Conservation (phyloP, 345 rosid genomes). For the Citrus mangshanensis region DNA sequence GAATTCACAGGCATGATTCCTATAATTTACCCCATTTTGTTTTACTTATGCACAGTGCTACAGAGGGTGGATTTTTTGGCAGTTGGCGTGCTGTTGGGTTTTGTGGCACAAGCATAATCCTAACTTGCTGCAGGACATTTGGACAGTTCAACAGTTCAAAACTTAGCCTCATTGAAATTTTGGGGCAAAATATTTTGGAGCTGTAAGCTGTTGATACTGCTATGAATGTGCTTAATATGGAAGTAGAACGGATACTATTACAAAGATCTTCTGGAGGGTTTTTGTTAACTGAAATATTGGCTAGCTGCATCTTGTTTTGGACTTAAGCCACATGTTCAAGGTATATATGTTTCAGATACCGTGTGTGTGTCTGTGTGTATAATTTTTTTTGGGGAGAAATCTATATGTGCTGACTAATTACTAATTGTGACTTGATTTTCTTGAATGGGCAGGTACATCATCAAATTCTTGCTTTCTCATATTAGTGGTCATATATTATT, state of each 20-base stretch:
- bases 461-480: neutral
- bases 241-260: neutral
- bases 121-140: neutral
- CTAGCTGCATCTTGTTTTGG: neutral
- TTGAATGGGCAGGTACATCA: neutral
- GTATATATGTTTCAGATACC: neutral
- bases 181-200: neutral
- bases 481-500: neutral
- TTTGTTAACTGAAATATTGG: neutral
- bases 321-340: neutral
- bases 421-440: neutral
- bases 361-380: no score
- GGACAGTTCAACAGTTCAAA: neutral
- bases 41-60: neutral
- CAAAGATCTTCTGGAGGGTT: neutral
- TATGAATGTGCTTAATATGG: neutral
- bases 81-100: neutral
- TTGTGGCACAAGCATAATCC: neutral
- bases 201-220: neutral
- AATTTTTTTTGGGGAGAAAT: no score
- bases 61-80: neutral
- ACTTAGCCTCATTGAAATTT: neutral
- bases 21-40: neutral
- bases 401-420: neutral
- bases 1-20: neutral